Base-by-base conservation (phyloP, 192 early-diverging fungal genomes). In the Spizellomyces punctatus region DNA sequence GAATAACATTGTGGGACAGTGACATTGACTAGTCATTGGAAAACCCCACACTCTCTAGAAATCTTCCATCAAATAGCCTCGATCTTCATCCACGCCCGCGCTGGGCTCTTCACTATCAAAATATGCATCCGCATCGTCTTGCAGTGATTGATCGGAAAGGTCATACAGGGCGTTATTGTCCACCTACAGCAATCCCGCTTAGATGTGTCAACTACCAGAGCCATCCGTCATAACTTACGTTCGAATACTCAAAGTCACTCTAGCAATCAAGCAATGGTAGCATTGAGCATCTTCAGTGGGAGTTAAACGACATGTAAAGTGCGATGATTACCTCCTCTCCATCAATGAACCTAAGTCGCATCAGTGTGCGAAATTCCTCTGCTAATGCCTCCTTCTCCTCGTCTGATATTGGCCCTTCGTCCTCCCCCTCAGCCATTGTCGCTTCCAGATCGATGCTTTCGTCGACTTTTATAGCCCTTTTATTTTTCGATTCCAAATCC, bases 41-140 rank as follows among this genome's bases (percentile, higher is more conserved):
- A n/a, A n/a, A n/a, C n/a, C n/a, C n/a, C n/a, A n/a, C n/a, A n/a
- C n/a, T n/a, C n/a, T n/a, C n/a, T n/a, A n/a, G n/a, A n/a, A 36
- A 36, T 36, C 27, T 36, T 36, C 27, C 27, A 36, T 36, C 27
- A 3, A 3, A 36, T 36, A 3, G 27, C 27, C 3, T 36, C 27
- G 27, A 36, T 61, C 12, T 1, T 36, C 27, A 36, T 36, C 27
- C 27, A 2, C 63, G 3, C 47, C 41, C 16, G 63, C 50, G 62
- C 46, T 67, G 16, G 66, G n/a, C 50, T 70, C 68, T 14, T 70
- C 68, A n/a, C 17, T 27, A 19, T 70, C 68, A 62, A 70, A 70
- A 46, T 70, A 70, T 45, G 55, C 36, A 10, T 70, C 68, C 43
- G 21, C 68, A 16, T 5, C 10, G 27, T 70, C 68, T 17, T 46